Conservation (phyloP, 495 filamentous ascomycete genomes). For the Aspergillus mulundensis region DNA sequence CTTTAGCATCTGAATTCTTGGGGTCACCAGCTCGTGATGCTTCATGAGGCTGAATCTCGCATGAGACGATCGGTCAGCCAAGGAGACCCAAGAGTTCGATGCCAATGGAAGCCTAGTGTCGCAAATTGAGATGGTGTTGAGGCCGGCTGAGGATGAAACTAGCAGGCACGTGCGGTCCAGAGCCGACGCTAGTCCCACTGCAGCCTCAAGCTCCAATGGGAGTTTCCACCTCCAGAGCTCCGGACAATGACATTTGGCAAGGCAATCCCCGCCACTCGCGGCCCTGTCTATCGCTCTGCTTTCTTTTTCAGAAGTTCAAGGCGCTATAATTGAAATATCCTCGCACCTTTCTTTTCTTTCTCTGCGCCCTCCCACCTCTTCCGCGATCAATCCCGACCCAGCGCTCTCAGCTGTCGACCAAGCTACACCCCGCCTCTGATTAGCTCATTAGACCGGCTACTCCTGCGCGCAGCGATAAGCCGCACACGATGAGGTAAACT, state of each 20-base stretch:
- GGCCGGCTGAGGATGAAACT: too few relatives aligned
- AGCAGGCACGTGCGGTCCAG: not conserved
- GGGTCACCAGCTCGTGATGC: not conserved
- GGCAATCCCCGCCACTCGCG: slow-evolving; percentile 1
- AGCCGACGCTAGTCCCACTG: slow-evolving; percentile 2
- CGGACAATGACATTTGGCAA: not conserved
- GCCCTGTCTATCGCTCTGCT: not conserved
- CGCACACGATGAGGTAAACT: slow-evolving; percentile 20
- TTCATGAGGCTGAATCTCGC: not conserved
- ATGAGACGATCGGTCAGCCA: not conserved
- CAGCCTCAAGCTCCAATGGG: not conserved
- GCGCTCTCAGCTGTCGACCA: slow-evolving; percentile 1
- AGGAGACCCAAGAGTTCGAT: not conserved
- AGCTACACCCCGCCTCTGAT: not conserved
- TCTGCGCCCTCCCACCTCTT: not conserved
- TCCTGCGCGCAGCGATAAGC: not conserved
- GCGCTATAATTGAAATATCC: not conserved
- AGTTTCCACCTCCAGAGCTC: not conserved
- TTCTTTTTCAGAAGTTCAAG: not conserved
- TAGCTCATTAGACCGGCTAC: not conserved
- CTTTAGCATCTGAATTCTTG: not conserved
- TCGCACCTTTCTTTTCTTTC: not conserved
- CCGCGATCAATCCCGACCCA: not conserved
- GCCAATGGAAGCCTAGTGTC: not conserved
- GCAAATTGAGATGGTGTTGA: not conserved